Base-by-base conservation (phyloP, 345 rosid species). In the Linum trigynum region DNA sequence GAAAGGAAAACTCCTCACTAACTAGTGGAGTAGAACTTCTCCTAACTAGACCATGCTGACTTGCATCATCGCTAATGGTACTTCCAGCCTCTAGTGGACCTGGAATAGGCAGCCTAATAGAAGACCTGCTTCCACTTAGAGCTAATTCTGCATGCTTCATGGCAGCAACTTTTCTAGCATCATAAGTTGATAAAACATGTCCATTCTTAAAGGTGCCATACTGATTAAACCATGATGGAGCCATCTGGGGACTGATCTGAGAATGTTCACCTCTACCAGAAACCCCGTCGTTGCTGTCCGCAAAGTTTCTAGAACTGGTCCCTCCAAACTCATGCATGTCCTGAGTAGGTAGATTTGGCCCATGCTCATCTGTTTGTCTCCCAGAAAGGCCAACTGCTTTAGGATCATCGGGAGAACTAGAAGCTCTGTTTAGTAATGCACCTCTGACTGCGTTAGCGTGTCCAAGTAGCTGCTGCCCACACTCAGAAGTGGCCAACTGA, bases 181-280 rank as follows among this genome's bases (percentile, higher is more conserved):
- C 85, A 75, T 65, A 74, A 32, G 70, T 48, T 35, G 81, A 81
- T 67, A 75, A 76, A 62, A 80, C 79, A 70, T 85, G 81, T 76
- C 85, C 94, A 73, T 86, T 84, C 82, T 75, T 89, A 72, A 80
- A 79, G 37, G 83, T 75, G 38, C 94, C 91, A 65, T 80, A 83
- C 74, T 77, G 86, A 77, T 76, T 85, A 75, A 85, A 86, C 91
- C 94, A 87, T 60, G 92, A 83, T 65, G 92, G 90, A 39, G 85
- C 92, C 86, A 83, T 82, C 76, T 77, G 91, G 63, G 81, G 82
- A 78, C 86, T 87, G 65, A 87, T 71, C 67, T 81, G 83, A 62
- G 83, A 76, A 72, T 80, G 77, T 60, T 82, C 87, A 64, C 74
- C 70, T 71, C 69, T 77, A 57, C 69, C 76, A 39, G 75, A 74